Conservation (phyloP, 768 basidiomycete genomes). For the Rhizopogon rudus region DNA sequence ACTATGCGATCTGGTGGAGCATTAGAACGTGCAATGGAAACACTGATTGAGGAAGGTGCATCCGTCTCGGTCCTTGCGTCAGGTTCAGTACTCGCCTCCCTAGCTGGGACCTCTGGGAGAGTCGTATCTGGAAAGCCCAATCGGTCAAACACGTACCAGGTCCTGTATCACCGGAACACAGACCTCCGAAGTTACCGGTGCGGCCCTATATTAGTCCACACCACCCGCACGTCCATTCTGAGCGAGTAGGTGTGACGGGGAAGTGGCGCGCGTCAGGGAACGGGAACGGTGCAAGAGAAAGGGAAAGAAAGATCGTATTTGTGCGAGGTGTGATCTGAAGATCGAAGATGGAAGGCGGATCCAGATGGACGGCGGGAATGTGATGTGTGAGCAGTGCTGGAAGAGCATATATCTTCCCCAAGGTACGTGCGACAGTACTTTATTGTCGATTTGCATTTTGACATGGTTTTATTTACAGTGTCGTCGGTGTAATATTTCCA, state of each 20-base stretch:
- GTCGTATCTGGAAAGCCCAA: conserved; percentile 27
- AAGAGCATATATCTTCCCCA: too few relatives aligned
- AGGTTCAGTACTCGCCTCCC: conserved; percentile 27
- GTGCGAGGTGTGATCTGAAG: too few relatives aligned
- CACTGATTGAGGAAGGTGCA: conserved; percentile 40
- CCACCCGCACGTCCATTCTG: conserved; percentile 29
- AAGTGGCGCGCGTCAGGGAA: too few relatives aligned
- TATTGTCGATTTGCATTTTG: too few relatives aligned
- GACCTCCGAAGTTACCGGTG: conserved; percentile 50
- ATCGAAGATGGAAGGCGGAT: too few relatives aligned
- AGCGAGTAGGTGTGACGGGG: conserved; percentile 18
- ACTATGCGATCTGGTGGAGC: conserved; percentile 30
- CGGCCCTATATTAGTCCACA: conserved; percentile 49
- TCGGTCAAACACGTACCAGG: conserved; percentile 52
- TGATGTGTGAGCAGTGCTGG: too few relatives aligned
- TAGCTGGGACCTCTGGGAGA: conserved; percentile 14
- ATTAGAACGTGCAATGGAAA: conserved; percentile 47
- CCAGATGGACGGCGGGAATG: too few relatives aligned
- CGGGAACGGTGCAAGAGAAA: too few relatives aligned
- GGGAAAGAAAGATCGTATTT: too few relatives aligned
- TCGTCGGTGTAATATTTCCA: too few relatives aligned
- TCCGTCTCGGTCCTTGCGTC: conserved; percentile 31
- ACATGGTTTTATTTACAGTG: too few relatives aligned
- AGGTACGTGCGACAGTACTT: too few relatives aligned
- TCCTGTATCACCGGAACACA: conserved; percentile 37